Evolutionary conservation across 2,329 filamentous ascomycete species (phyloP), one percentile per base, ranked within the genome.

Genomic region (Penicillium sclerotigenum): DNA sequence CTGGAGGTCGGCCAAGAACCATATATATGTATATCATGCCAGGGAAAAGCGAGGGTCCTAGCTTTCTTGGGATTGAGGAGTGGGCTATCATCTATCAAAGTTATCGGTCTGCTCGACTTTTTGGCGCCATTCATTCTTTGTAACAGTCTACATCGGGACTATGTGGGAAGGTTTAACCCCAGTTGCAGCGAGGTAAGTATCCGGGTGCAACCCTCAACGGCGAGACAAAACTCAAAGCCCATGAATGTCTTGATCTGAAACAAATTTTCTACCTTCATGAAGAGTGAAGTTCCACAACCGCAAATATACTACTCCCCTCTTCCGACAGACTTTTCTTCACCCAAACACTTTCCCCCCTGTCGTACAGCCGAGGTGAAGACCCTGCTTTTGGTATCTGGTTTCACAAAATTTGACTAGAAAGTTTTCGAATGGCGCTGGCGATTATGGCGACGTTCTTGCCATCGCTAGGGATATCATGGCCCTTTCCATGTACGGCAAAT

Each of bases 391-490:
- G 1, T 16, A 18, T 40, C 22, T 16, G 4, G 24, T 40, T 16
- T 58, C 45, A 61, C 54, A 49, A 63, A 16, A 64, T 50, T 37
- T 58, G 58, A 22, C 55, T 49, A 4, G 54, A 48, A 20, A 65
- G 28, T 18, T 65, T 64, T 20, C 67, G 56, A 47, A 70, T 64
- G 4, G 62, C 67, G 40, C 51, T 46, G 6, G 65, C 58, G 49
- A 70, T 64, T 20, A 60, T 31, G n/a, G 57, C 49, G 13, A 70
- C 59, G 40, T 66, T 67, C 37, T 60, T 66, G 24, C 28, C 48
- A 49, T 71, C 68, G 5, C 45, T 52, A 5, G 68, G 68, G 18
- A 70, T 58, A 45, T 68, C 63, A 56, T 71, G 68, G 1, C 66
- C 66, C 24, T 63, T 64, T 5, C 53, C 58, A 56, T 71, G 68